Evolutionary conservation across 106 monocot genomes (phyloP).

Genomic region (Dioscorea zingiberensis): DNA sequence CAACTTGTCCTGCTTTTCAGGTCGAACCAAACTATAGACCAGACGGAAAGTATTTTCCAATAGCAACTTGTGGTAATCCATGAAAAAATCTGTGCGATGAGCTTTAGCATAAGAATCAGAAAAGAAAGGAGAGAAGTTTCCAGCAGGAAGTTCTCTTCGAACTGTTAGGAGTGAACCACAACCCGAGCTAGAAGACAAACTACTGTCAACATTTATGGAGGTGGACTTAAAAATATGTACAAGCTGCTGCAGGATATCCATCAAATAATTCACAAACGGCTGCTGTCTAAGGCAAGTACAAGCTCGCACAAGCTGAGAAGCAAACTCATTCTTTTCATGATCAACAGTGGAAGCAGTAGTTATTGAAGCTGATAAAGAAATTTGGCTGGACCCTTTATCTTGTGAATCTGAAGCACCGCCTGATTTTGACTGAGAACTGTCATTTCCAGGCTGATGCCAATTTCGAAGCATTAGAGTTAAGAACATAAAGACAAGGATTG

Average conservation of each 20-base stretch:
- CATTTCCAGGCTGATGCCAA: conserved; percentile 95
- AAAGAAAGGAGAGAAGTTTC: conserved; percentile 93
- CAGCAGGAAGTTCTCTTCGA: conserved; percentile 84
- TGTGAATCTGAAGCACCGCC: conserved; percentile 35
- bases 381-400: conserved; percentile 47
- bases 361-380: conserved; percentile 20
- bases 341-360: conserved; percentile 41
- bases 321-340: conserved; percentile 76
- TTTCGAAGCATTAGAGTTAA: conserved; percentile 97
- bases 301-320: conserved; percentile 79
- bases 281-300: conserved; percentile 81
- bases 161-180: conserved; percentile 86
- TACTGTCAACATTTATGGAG: conserved; percentile 35
- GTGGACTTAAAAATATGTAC: conserved; percentile 71
- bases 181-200: conserved; percentile 46
- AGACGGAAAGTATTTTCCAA: conserved; percentile 92
- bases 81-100: conserved; percentile 76
- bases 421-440: conserved; percentile 55
- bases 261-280: conserved; percentile 76
- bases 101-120: conserved; percentile 95
- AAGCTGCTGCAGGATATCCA: conserved; percentile 94
- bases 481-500: conserved; percentile 90
- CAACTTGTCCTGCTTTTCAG: conserved; percentile 95
- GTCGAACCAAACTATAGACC: conserved; percentile 85
- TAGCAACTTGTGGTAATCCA: conserved; percentile 78